A percentile compares a stretch with the other conserved stretches of the same genome.
phyloP scores from a whole-genome alignment of 495 filamentous ascomycete species.

The Penicillium pulvis region DNA sequence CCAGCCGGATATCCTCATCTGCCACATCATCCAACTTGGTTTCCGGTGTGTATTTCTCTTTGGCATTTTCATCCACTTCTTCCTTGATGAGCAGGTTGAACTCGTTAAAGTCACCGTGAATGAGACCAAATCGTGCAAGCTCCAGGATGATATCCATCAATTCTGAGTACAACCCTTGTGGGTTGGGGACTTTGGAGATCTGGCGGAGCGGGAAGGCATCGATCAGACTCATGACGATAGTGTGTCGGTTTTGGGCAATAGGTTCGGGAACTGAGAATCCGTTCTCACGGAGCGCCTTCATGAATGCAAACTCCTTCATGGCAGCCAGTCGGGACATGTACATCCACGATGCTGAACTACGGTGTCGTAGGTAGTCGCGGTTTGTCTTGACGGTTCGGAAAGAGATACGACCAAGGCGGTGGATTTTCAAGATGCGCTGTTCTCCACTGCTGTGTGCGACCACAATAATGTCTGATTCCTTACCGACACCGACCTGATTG shows the following conservation, averaged over 20 bases:
- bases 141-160: constrained; percentile 84
- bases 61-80: constrained; percentile 45
- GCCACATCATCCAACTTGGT: constrained; percentile 31
- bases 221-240: constrained; percentile 89
- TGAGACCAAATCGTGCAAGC: constrained; percentile 84
- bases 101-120: constrained; percentile 99
- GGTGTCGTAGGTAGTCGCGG: constrained; percentile 89
- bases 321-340: constrained; percentile 93
- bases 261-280: constrained; percentile 89
- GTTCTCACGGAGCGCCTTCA: constrained; percentile 79
- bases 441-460: constrained; percentile 67
- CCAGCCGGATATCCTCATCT: constrained; percentile 38
- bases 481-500: constrained; percentile 93
- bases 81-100: constrained; percentile 97
- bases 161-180: constrained; percentile 79
- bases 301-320: constrained; percentile 89
- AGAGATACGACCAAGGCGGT: constrained; percentile 92
- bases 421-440: constrained; percentile 85
- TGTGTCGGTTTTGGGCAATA: constrained; percentile 84
- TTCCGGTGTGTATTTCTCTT: constrained; percentile 33
- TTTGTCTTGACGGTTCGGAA: constrained; percentile 96
- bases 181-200: constrained; percentile 75
- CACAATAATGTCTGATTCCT: constrained; percentile 95
- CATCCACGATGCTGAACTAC: constrained; percentile 85
- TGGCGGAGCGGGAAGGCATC: constrained; percentile 89